A percentile compares a stretch with the other conserved stretches of the same genome.
Evolutionary conservation across 805 yeast species (phyloP).

Genomic region (Candida sithepensis): DNA sequence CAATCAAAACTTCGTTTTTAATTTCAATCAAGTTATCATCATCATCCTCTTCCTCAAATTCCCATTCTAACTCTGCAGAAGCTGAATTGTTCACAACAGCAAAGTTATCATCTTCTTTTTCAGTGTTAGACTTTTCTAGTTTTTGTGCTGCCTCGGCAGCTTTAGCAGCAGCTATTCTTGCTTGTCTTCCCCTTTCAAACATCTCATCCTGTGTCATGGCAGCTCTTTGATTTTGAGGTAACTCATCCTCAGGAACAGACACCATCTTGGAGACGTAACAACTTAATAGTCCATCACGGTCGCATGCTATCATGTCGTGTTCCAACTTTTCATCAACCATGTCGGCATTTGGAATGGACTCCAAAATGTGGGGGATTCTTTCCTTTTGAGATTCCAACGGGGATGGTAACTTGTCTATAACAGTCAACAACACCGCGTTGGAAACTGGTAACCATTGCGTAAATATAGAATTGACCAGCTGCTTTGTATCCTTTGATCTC

Average conservation of each 20-base stretch:
- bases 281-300: slow-evolving; percentile 56
- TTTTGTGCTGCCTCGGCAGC: slow-evolving; percentile 53
- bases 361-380: slow-evolving; percentile 66
- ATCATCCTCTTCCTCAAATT: slow-evolving; percentile 50
- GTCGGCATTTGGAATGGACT: slow-evolving; percentile 49
- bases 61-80: slow-evolving; percentile 30
- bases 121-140: slow-evolving; percentile 24
- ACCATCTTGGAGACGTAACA: slow-evolving; percentile 90
- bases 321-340: slow-evolving; percentile 46
- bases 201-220: slow-evolving; percentile 52
- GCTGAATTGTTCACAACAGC: slow-evolving; percentile 9
- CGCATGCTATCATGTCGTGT: slow-evolving; percentile 63
- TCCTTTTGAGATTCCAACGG: slow-evolving; percentile 72
- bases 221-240: slow-evolving; percentile 54
- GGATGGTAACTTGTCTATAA: slow-evolving; percentile 80
- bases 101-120: slow-evolving; percentile 13
- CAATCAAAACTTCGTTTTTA: slow-evolving; percentile 67
- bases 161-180: slow-evolving; percentile 62
- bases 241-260: slow-evolving; percentile 76
- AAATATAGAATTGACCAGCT: slow-evolving; percentile 61
- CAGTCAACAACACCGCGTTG: slow-evolving; percentile 77
- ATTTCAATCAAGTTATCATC: slow-evolving; percentile 38
- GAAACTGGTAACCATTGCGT: slow-evolving; percentile 95
- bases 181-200: slow-evolving; percentile 57
- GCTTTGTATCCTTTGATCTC: slow-evolving; percentile 71